Evolutionary conservation across 2,329 filamentous ascomycete species (phyloP), one percentile per base, ranked within the genome.

Genomic region (Thelonectria blattea): DNA sequence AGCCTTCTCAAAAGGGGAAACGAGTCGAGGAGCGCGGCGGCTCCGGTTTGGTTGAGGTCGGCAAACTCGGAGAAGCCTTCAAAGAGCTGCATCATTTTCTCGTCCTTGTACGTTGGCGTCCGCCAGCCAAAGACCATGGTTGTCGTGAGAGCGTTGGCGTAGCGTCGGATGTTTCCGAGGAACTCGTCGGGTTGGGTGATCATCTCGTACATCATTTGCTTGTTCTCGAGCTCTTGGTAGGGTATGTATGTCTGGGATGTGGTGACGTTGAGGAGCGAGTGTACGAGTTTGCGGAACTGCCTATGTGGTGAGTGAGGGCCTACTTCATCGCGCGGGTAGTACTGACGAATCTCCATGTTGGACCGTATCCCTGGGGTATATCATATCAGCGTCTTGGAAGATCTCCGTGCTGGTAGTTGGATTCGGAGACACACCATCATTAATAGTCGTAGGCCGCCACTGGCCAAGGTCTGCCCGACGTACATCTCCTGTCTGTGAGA

Each of bases 101-200:
- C 64, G 39, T 83, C 77, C 5, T 80, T 73, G 65, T 80, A 75
- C 2, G 69, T 77, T 0, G 74, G 68, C 1, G 76, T 76, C 10
- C 81, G 77, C 62, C 75, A 83, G 4, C 81, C 82, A 56, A 81
- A 85, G 1, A 82, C 74, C 76, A 85, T 83, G 2, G 76, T 78
- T 0, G 81, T 84, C 0, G 80, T 81, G 2, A 85, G 68, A 1
- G 82, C 78, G 47, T 79, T 80, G 2, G 80, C 78, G 64, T 82
- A 85, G 1, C 82, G 76, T 8, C 81, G 73, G 17, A 84, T 76
- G 57, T 82, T 77, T 14, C 79, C 63, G 8, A 80, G 59, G 57
- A 82, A 80, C 9, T 73, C 61, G 1, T 80, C 64, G 0, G 83
- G 82, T 2, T 73, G 46, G 2, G 64, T 63, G 6, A 71, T 50